Evolutionary conservation across 331 rosid genomes (phyloP).

Genomic region (Quercus lobata): DNA sequence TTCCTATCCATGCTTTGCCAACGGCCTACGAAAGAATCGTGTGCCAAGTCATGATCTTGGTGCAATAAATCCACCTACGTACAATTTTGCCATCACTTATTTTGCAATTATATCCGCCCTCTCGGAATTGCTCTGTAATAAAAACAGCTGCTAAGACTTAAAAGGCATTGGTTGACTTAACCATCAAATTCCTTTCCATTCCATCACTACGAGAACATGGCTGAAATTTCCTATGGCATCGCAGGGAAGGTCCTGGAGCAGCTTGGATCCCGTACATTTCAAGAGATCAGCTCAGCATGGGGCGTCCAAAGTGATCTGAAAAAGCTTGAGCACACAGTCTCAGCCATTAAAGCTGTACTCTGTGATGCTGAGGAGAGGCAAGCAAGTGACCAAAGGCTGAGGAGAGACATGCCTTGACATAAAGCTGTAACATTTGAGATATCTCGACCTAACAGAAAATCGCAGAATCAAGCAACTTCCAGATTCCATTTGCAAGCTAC

Average conservation of each 20-base stretch:
- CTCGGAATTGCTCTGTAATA: too few relatives aligned
- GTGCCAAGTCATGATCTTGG: too few relatives aligned
- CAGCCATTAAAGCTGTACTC: background rate
- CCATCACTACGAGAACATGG: background rate
- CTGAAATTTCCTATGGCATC: background rate
- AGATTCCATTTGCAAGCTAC: conserved; percentile 21
- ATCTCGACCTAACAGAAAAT: background rate
- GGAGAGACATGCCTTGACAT: too few relatives aligned
- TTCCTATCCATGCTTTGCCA: too few relatives aligned
- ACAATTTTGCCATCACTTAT: too few relatives aligned
- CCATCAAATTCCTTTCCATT: too few relatives aligned
- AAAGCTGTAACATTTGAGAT: conserved; percentile 28
- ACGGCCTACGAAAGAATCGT: too few relatives aligned
- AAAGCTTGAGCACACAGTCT: background rate
- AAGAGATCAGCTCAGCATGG: conserved; percentile 4
- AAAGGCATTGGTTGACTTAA: too few relatives aligned
- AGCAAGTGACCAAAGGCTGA: background rate
- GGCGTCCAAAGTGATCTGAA: background rate
- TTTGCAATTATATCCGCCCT: too few relatives aligned
- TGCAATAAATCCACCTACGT: too few relatives aligned
- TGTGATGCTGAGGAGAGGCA: conserved; percentile 13
- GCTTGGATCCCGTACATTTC: conserved; percentile 7
- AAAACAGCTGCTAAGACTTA: too few relatives aligned
- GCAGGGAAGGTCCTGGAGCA: conserved; percentile 2
- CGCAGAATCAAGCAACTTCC: background rate